Conservation (phyloP, 2,329 filamentous ascomycete species). For the Didymella arachidicola region DNA sequence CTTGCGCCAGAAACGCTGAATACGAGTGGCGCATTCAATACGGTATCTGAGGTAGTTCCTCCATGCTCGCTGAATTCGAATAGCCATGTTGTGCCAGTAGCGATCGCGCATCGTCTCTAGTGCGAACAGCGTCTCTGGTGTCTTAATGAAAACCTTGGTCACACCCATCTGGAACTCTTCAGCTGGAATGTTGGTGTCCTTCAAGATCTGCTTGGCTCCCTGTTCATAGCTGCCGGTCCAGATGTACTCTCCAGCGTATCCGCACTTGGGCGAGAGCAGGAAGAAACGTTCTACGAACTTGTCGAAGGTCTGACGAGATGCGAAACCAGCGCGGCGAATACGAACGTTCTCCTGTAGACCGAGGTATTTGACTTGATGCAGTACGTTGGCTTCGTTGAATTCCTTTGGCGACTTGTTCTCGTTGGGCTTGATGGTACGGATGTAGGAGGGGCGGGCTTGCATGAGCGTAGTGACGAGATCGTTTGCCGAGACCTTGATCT, state of each 20-base stretch:
- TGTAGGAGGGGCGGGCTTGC: conserved; percentile 97
- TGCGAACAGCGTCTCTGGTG: conserved; percentile 94
- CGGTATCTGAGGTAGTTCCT: conserved; percentile 93
- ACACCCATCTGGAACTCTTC: conserved; percentile 98
- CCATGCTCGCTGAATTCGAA: conserved; percentile 96
- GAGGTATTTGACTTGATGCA: conserved; percentile 98
- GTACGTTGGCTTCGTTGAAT: conserved; percentile 88
- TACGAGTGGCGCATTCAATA: conserved; percentile 88
- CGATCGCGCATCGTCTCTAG: conserved; percentile 96
- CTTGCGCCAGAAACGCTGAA: conserved; percentile 95
- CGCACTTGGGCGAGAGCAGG: conserved; percentile 89
- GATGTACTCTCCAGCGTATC: conserved; percentile 95
- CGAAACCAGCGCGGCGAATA: conserved; percentile 94
- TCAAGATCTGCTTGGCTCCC: conserved; percentile 89
- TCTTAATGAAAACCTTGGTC: conserved; percentile 97
- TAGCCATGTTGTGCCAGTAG: conserved; percentile 99
- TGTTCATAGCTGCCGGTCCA: conserved; percentile 90
- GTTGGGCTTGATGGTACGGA: conserved; percentile 98
- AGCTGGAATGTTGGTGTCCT: conserved; percentile 91
- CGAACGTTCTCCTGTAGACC: conserved; percentile 99
- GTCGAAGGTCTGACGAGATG: conserved; percentile 95
- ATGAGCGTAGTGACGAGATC: conserved; percentile 93
- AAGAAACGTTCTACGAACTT: conserved; percentile 99
- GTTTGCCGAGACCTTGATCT: conserved; percentile 94
- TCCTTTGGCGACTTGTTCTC: conserved; percentile 97